Conservation (phyloP, 257 asterid species). For the Jacaranda mimosifolia region DNA sequence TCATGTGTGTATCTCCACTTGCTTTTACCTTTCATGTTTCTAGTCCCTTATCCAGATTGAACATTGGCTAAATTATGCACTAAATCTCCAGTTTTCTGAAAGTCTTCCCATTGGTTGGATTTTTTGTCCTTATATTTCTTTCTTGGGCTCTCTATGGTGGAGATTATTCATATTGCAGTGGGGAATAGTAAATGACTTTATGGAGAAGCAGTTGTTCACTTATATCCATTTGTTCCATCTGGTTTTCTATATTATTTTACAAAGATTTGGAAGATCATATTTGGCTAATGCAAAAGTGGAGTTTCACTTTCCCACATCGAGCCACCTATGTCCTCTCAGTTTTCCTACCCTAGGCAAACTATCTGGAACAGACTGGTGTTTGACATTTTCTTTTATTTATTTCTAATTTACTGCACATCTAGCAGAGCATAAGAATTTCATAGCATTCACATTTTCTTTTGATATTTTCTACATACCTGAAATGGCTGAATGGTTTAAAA, state of each 20-base stretch:
- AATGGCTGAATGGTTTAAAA: slow-evolving; percentile 17
- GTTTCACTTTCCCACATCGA: neutral
- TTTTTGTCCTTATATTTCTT: neutral
- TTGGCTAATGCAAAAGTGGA: neutral
- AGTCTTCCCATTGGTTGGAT: neutral
- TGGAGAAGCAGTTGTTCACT: no score
- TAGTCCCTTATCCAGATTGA: neutral
- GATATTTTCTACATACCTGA: slow-evolving; percentile 4
- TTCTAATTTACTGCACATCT: neutral
- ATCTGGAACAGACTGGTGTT: neutral
- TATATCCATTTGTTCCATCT: no score
- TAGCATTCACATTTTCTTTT: slow-evolving; percentile 5
- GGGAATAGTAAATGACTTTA: no score
- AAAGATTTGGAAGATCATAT: neutral
- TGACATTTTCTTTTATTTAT: neutral
- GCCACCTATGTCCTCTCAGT: neutral
- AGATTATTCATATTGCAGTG: no score
- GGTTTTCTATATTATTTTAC: no score
- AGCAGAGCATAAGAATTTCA: neutral
- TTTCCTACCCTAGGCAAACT: neutral
- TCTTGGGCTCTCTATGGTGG: no score
- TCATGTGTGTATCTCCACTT: neutral
- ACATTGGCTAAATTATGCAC: no score
- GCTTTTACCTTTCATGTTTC: neutral
- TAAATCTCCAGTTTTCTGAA: neutral